A percentile compares a stretch with the other conserved stretches of the same genome.
phyloP scores from a whole-genome alignment of 2,329 filamentous ascomycete species.

The Cytospora schulzeri region DNA sequence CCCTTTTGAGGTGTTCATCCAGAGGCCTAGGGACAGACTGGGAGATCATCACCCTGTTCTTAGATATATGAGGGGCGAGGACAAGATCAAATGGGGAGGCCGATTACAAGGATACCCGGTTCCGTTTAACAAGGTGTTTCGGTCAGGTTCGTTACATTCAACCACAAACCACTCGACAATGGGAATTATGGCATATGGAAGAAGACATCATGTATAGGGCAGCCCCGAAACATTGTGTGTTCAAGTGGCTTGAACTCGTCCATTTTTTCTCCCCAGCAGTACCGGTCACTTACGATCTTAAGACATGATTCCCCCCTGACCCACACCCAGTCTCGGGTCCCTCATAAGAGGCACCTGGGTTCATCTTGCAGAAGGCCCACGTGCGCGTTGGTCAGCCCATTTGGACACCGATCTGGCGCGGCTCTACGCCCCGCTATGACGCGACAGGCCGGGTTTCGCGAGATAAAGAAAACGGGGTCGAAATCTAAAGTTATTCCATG shows the following conservation, averaged over 20 bases:
- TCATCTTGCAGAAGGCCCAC: conserved; percentile 13
- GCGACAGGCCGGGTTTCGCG: conserved; percentile 5
- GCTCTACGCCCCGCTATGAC: conserved; percentile 19
- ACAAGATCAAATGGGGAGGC: background rate
- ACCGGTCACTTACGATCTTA: background rate
- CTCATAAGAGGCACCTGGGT: background rate
- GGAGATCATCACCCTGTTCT: background rate
- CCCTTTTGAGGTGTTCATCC: background rate
- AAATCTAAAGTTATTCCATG: conserved; percentile 2
- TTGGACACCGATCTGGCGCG: conserved; percentile 1
- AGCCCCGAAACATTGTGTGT: background rate
- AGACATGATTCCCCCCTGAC: background rate
- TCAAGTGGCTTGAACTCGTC: background rate
- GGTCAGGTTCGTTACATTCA: background rate
- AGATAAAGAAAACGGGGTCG: conserved; percentile 14
- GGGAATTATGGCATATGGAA: background rate
- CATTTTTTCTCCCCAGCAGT: background rate
- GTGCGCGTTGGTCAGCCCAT: conserved; percentile 8
- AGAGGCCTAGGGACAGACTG: background rate
- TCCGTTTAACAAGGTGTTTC: background rate
- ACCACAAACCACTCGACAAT: background rate
- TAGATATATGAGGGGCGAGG: background rate
- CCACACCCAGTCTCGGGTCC: background rate
- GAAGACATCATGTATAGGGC: background rate
- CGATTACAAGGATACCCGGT: background rate